phyloP scores from a whole-genome alignment of 1,284 basidiomycete species.

The Ustilago shanxiensis region DNA sequence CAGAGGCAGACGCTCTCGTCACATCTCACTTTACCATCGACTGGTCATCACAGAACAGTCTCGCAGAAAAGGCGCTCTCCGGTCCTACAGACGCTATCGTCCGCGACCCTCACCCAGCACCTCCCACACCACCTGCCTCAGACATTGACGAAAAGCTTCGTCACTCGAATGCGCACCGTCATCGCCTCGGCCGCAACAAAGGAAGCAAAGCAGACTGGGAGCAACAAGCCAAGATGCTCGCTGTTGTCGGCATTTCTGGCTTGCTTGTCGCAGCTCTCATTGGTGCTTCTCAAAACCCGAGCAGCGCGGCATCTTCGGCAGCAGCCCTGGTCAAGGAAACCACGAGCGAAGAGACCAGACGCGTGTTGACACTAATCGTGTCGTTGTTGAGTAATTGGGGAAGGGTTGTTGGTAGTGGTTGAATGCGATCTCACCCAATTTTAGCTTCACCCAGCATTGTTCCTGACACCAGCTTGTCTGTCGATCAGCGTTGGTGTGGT shows the following conservation, averaged over 20 bases:
- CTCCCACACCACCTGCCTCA: constrained; percentile 2
- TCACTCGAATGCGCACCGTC: background rate
- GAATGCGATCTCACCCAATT: background rate
- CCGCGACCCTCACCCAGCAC: constrained; percentile 30
- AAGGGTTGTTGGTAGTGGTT: constrained; percentile 19
- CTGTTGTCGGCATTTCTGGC: constrained; percentile 44
- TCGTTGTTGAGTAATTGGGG: constrained; percentile 37
- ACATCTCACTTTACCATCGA: constrained; percentile 4
- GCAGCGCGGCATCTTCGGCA: background rate
- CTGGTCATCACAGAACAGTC: background rate
- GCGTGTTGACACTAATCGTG: constrained; percentile 32
- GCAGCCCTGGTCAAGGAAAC: background rate
- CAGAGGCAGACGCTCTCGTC: background rate
- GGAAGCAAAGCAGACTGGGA: constrained; percentile 1
- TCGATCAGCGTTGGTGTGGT: too few species aligned
- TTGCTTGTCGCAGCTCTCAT: constrained; percentile 41
- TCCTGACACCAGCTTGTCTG: too few species aligned
- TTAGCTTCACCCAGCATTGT: background rate
- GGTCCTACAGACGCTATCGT: constrained; percentile 35
- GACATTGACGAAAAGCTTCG: constrained; percentile 9
- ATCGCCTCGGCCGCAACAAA: background rate
- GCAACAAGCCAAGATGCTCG: constrained; percentile 27
- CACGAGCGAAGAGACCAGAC: constrained; percentile 20
- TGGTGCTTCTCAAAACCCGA: constrained; percentile 12
- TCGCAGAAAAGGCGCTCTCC: constrained; percentile 14